Conservation (phyloP, 495 filamentous ascomycete species). For the Pseudoneurospora amorphoporcata region DNA sequence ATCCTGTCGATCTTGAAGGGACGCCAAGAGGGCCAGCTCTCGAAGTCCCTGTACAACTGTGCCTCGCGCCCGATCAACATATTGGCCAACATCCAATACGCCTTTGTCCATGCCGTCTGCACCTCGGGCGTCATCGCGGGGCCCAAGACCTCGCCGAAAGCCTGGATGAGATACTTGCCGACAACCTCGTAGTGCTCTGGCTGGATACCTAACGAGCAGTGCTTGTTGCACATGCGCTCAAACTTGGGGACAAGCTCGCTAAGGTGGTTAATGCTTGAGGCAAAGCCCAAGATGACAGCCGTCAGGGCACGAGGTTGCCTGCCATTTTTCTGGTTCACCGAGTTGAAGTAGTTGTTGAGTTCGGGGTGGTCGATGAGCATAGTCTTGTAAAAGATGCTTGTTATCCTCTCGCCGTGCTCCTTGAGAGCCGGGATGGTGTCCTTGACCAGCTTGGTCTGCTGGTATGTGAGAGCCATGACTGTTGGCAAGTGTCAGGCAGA, state of each 20-base stretch:
- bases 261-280: slow-evolving; percentile 59
- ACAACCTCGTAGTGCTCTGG: slow-evolving; percentile 63
- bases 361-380: slow-evolving; percentile 55
- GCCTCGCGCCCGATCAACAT: slow-evolving; percentile 57
- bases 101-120: slow-evolving; percentile 54
- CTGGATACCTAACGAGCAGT: slow-evolving; percentile 58
- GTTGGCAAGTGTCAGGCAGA: background rate
- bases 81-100: slow-evolving; percentile 62
- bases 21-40: slow-evolving; percentile 53
- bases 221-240: slow-evolving; percentile 64
- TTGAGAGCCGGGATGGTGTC: slow-evolving; percentile 41
- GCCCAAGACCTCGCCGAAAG: slow-evolving; percentile 58
- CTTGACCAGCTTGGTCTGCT: slow-evolving; percentile 32
- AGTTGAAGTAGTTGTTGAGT: slow-evolving; percentile 60
- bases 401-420: slow-evolving; percentile 56
- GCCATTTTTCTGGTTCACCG: slow-evolving; percentile 55
- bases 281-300: slow-evolving; percentile 56
- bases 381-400: slow-evolving; percentile 56
- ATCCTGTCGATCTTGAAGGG: slow-evolving; percentile 56
- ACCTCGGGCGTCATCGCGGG: slow-evolving; percentile 55
- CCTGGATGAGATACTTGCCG: slow-evolving; percentile 53
- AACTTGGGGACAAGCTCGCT: slow-evolving; percentile 52
- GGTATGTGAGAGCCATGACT: slow-evolving; percentile 33
- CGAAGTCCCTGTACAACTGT: slow-evolving; percentile 46
- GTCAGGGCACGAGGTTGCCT: slow-evolving; percentile 58